Percentiles rank a stretch among this genome's conserved stretches.
Evolutionary conservation across 139 green algal species (phyloP).

Genomic region (Deuterostichococcus epilithicus): DNA sequence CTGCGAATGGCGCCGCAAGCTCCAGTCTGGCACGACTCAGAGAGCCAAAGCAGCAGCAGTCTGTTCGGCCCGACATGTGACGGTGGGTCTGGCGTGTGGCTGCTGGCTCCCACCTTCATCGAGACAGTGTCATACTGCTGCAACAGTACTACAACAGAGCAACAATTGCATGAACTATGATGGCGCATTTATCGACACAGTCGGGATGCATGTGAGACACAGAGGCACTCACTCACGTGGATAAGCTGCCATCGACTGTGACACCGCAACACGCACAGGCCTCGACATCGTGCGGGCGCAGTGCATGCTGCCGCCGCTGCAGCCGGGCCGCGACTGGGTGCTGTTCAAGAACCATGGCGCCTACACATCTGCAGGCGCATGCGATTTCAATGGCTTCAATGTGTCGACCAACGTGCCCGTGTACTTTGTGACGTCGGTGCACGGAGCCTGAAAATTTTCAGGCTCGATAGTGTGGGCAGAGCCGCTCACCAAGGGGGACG

Average conservation of each 20-base stretch:
- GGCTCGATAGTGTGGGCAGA: too few relatives aligned
- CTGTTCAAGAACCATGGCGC: conserved; percentile 77
- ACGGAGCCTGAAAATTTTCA: too few relatives aligned
- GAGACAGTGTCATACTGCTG: too few relatives aligned
- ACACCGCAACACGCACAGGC: too few relatives aligned
- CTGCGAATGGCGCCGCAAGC: neutral
- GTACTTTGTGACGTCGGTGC: conserved; percentile 7
- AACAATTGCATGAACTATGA: too few relatives aligned
- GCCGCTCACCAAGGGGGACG: too few relatives aligned
- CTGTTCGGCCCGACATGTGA: conserved; percentile 73
- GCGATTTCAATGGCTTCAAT: conserved; percentile 58
- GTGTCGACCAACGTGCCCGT: neutral
- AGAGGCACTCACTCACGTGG: too few relatives aligned
- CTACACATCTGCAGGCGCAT: conserved; percentile 74
- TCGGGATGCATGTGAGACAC: too few relatives aligned
- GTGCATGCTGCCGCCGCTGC: conserved; percentile 62
- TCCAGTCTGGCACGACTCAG: neutral
- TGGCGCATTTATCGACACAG: too few relatives aligned
- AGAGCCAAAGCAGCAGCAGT: conserved; percentile 25
- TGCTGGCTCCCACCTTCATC: too few relatives aligned
- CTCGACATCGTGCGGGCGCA: conserved; percentile 63
- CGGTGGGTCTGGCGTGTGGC: neutral
- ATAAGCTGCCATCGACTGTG: too few relatives aligned
- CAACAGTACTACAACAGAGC: too few relatives aligned
- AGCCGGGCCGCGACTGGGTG: conserved; percentile 73